A percentile compares a stretch with the other conserved stretches of the same genome.
These are phyloP conservation scores for Cladosporium oxysporum DNA, from an alignment of 2,329 filamentous ascomycete species.

Conservation along the genomic window DNA sequence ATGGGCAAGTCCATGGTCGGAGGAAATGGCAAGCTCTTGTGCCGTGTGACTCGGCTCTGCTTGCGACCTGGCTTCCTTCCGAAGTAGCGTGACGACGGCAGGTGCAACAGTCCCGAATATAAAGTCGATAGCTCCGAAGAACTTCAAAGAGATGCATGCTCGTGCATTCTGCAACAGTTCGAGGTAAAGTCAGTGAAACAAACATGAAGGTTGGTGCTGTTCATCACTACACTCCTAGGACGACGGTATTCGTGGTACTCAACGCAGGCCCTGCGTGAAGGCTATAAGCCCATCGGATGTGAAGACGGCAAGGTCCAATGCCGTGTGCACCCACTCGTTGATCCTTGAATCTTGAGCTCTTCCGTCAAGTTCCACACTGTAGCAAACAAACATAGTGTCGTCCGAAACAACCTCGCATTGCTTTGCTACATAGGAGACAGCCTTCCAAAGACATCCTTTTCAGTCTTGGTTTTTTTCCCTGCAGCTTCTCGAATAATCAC, in stretches of 20 bases:
- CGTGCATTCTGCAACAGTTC: not conserved
- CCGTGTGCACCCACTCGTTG: not conserved
- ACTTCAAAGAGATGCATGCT: not conserved
- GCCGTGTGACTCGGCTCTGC: not conserved
- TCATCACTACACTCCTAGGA: not conserved
- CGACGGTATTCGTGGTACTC: not conserved
- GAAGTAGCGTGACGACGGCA: not conserved
- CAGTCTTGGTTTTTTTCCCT: constrained; percentile 8
- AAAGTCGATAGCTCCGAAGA: not conserved
- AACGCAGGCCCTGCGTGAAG: not conserved
- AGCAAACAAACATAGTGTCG: not conserved
- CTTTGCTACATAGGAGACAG: constrained; percentile 17
- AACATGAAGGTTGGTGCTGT: not conserved
- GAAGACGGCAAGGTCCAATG: not conserved
- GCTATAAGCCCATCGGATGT: not conserved
- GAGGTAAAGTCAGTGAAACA: not conserved
- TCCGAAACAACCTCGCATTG: constrained; percentile 18
- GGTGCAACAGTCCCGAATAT: not conserved
- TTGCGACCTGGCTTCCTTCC: not conserved
- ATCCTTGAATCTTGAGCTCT: not conserved
- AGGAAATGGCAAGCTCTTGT: not conserved
- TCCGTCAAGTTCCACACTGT: not conserved
- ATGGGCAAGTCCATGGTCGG: not conserved
- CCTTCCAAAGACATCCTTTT: not conserved
- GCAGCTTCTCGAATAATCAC: constrained; percentile 2